These are phyloP conservation scores for Paramecium pentaurelia DNA, from an alignment of 73 alveolate species.

Conservation along the genomic window DNA sequence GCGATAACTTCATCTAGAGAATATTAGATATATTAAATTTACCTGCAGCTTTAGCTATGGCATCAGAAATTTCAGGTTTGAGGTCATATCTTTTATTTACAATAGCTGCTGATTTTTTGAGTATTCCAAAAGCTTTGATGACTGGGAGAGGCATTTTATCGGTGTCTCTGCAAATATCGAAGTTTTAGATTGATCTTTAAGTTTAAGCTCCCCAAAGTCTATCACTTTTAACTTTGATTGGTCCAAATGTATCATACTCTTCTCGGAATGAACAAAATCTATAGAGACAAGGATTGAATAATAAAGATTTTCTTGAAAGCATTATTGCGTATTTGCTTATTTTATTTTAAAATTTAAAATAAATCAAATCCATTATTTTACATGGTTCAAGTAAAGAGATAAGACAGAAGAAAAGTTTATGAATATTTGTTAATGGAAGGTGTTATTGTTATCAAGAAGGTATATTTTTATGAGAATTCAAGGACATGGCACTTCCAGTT, in stretches of 20 bases:
- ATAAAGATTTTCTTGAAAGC: slow-evolving; percentile 18
- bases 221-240: slow-evolving; percentile 91
- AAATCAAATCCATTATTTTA: background rate
- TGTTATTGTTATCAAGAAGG: slow-evolving; percentile 88
- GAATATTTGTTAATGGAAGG: slow-evolving; percentile 87
- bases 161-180: slow-evolving; percentile 90
- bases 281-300: background rate
- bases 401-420: slow-evolving; percentile 86
- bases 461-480: background rate
- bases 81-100: slow-evolving; percentile 90
- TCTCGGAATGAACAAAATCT: slow-evolving; percentile 67
- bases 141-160: slow-evolving; percentile 93
- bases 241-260: slow-evolving; percentile 97
- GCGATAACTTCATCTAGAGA: background rate
- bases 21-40: slow-evolving; percentile 64
- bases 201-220: slow-evolving; percentile 99
- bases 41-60: slow-evolving; percentile 96
- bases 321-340: background rate
- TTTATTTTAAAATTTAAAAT: slow-evolving; percentile 25
- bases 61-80: slow-evolving; percentile 76
- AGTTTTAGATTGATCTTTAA: slow-evolving; percentile 96
- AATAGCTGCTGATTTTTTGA: slow-evolving; percentile 96
- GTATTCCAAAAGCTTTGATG: slow-evolving; percentile 91
- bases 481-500: slow-evolving; percentile 14
- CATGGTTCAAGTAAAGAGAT: slow-evolving; percentile 90